Percentiles rank a stretch among this genome's conserved stretches.
Conservation (phyloP, 495 filamentous ascomycete species). For the Zalerion maritima region DNA sequence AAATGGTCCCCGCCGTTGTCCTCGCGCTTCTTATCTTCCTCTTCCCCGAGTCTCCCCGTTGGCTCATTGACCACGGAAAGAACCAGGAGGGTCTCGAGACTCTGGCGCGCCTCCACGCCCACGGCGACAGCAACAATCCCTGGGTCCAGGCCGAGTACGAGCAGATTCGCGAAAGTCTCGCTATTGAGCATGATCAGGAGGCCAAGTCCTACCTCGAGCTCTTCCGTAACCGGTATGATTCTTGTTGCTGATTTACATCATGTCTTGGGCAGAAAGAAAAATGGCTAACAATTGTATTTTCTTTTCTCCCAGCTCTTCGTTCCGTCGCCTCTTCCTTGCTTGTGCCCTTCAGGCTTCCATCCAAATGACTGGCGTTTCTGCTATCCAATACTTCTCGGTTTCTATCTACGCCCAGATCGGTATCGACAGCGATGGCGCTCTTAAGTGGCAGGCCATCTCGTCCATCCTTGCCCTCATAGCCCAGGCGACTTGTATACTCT, state of each 20-base stretch:
- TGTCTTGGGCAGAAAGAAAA: background rate
- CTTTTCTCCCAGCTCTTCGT: constrained; percentile 32
- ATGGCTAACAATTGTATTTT: background rate
- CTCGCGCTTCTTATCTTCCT: constrained; percentile 40
- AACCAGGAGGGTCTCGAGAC: constrained; percentile 38
- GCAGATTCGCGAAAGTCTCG: constrained; percentile 50
- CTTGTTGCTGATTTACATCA: background rate
- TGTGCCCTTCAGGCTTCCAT: constrained; percentile 51
- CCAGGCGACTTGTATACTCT: constrained; percentile 49
- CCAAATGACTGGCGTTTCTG: constrained; percentile 61
- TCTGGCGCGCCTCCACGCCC: constrained; percentile 43
- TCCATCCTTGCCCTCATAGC: constrained; percentile 50
- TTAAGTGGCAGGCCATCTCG: constrained; percentile 60
- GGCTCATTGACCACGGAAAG: constrained; percentile 44
- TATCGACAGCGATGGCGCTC: constrained; percentile 44
- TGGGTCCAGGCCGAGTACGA: constrained; percentile 53
- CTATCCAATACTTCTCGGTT: constrained; percentile 63
- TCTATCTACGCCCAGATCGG: constrained; percentile 53
- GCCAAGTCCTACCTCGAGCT: constrained; percentile 56
- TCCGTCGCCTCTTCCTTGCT: constrained; percentile 54
- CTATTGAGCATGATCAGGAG: constrained; percentile 42
- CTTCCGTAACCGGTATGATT: constrained; percentile 37
- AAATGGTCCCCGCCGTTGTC: constrained; percentile 40
- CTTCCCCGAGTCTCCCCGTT: constrained; percentile 43
- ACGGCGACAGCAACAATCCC: constrained; percentile 40